Evolutionary conservation across 768 basidiomycete genomes (phyloP).

Genomic region (Suillus plorans): DNA sequence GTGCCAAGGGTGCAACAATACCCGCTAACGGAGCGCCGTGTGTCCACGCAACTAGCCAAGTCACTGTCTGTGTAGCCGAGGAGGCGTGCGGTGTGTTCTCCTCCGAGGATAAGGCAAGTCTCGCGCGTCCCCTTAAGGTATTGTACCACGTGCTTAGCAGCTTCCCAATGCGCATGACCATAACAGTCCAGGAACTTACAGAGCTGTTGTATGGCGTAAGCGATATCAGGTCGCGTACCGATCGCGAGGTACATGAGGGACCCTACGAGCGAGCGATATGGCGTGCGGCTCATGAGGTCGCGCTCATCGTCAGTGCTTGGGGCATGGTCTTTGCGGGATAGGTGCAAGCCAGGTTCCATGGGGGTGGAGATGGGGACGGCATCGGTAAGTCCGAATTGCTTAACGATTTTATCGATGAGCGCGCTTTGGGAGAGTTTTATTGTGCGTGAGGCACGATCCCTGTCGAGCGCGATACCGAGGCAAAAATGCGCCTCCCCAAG

Average conservation of each 20-base stretch:
- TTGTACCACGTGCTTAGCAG: neutral
- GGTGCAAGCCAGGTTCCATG: no score
- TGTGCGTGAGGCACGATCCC: constrained; percentile 8
- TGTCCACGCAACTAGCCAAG: constrained; percentile 21
- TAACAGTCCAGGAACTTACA: constrained; percentile 10
- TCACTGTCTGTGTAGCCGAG: constrained; percentile 26
- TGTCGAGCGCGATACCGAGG: no score
- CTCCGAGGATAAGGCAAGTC: constrained; percentile 3
- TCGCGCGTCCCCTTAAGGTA: neutral
- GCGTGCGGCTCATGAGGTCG: no score
- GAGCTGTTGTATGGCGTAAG: constrained; percentile 22
- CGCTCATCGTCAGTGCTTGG: no score
- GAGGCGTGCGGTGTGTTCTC: constrained; percentile 8
- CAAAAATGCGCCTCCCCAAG: no score
- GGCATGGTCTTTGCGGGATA: no score
- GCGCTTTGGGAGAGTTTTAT: constrained; percentile 18
- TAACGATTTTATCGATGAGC: no score
- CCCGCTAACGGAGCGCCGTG: no score
- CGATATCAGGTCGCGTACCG: constrained; percentile 2
- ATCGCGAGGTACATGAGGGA: constrained; percentile 28
- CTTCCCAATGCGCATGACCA: constrained; percentile 6
- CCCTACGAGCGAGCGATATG: no score
- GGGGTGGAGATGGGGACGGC: no score
- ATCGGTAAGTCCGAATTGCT: no score
- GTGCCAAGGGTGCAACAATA: no score